Evolutionary conservation across 192 early-diverging fungal species (phyloP).

Genomic region (Coemansia sp.): DNA sequence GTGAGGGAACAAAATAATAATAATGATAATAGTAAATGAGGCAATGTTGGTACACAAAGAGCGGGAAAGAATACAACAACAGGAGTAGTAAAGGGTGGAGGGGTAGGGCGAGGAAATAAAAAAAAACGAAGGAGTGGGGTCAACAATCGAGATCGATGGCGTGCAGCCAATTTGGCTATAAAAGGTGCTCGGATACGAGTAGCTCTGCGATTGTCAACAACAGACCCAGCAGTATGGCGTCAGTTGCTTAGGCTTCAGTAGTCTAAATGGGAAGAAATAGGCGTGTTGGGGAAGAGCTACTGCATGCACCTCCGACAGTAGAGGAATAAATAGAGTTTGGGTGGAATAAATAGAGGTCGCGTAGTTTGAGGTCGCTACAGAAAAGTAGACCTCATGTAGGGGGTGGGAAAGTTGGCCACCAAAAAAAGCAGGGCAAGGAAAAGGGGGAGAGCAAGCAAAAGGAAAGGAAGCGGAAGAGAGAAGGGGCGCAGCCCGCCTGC

Average conservation of each 20-base stretch:
- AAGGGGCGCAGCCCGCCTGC: not conserved
- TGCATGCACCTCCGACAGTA: conserved; percentile 8
- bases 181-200: not conserved
- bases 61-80: not conserved
- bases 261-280: conserved; percentile 5
- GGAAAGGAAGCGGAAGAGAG: not conserved
- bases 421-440: not conserved
- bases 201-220: conserved; percentile 6
- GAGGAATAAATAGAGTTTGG: conserved; percentile 6
- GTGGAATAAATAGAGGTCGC: not conserved
- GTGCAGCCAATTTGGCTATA: conserved; percentile 6
- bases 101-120: not conserved
- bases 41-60: not conserved
- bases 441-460: not conserved
- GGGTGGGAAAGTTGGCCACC: conserved; percentile 12
- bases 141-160: conserved; percentile 4
- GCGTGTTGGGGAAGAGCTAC: not conserved
- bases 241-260: not conserved
- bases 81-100: not conserved
- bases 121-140: not conserved
- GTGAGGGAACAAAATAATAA: not conserved
- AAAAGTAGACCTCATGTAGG: conserved; percentile 10
- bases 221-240: conserved; percentile 2
- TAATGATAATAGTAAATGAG: not conserved
- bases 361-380: not conserved